phyloP scores from a whole-genome alignment of 2,329 filamentous ascomycete genomes.

The Colletotrichum noveboracense region DNA sequence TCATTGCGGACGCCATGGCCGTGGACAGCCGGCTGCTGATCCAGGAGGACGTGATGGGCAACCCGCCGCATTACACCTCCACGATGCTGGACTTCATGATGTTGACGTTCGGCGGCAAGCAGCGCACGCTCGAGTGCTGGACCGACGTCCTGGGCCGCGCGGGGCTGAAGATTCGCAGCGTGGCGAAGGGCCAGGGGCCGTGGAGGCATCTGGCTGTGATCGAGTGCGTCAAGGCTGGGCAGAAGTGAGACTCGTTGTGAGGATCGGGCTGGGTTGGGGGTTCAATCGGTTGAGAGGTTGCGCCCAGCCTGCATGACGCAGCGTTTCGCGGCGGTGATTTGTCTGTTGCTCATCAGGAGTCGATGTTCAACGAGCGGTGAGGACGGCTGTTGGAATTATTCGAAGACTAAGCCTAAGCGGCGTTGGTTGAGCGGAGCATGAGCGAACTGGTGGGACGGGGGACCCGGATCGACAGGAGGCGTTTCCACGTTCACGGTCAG shows the following conservation, averaged over 20 bases:
- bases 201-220: constrained; percentile 22
- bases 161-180: constrained; percentile 30
- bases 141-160: constrained; percentile 26
- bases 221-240: constrained; percentile 23
- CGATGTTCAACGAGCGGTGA: background rate
- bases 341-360: background rate
- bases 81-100: constrained; percentile 35
- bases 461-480: background rate
- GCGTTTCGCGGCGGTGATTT: background rate
- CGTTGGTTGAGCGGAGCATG: background rate
- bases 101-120: constrained; percentile 36
- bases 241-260: background rate
- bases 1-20: constrained; percentile 33
- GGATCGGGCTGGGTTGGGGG: background rate
- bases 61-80: constrained; percentile 28
- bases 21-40: constrained; percentile 37
- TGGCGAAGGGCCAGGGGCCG: constrained; percentile 22
- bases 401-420: background rate
- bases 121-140: constrained; percentile 32
- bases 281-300: background rate
- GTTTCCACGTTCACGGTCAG: background rate
- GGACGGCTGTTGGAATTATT: background rate
- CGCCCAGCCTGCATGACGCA: background rate
- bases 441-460: background rate
- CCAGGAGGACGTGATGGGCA: constrained; percentile 33